A percentile compares a stretch with the other conserved stretches of the same genome.
Evolutionary conservation across 805 yeast genomes (phyloP).

Genomic region (Starmerella sirachaensis): DNA sequence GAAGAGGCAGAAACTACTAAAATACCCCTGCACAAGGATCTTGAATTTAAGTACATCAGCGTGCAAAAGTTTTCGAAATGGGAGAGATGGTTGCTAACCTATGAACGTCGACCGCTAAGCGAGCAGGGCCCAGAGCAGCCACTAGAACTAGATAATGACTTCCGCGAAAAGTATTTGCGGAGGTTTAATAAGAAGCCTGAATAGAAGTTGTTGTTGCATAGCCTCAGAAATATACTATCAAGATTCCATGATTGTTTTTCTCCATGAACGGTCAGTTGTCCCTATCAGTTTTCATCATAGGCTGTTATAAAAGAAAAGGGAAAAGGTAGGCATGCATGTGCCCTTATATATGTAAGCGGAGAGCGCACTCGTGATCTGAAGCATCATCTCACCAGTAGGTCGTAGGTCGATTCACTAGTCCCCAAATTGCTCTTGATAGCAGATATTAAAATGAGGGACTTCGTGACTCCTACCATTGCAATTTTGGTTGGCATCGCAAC

Average conservation of each 20-base stretch:
- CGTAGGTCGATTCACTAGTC: neutral
- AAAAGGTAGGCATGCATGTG: neutral
- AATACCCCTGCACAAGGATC: slow-evolving; percentile 65
- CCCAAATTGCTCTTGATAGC: neutral
- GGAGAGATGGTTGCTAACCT: slow-evolving; percentile 79
- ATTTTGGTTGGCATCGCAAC: slow-evolving; percentile 20
- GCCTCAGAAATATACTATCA: slow-evolving; percentile 27
- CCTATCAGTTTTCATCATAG: slow-evolving; percentile 29
- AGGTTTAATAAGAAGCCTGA: slow-evolving; percentile 35
- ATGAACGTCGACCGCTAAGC: slow-evolving; percentile 43
- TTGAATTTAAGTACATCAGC: slow-evolving; percentile 59
- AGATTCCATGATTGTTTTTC: slow-evolving; percentile 23
- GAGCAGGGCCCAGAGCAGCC: slow-evolving; percentile 35
- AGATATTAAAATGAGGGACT: slow-evolving; percentile 12
- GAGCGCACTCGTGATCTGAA: neutral
- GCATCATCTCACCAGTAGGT: neutral
- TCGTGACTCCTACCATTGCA: slow-evolving; percentile 20
- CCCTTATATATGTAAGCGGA: neutral
- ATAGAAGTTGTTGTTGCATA: neutral
- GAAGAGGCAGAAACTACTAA: slow-evolving; percentile 40
- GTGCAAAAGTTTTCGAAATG: slow-evolving; percentile 87
- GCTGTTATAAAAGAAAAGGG: slow-evolving; percentile 9
- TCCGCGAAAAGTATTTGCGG: slow-evolving; percentile 65
- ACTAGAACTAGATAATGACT: slow-evolving; percentile 42
- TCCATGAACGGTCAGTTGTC: slow-evolving; percentile 27